A percentile compares a stretch with the other conserved stretches of the same genome.
phyloP scores from a whole-genome alignment of 129 eudicot species.

The carrot (Daucus carota) region DH1_v3.0 NC_030383.2:60815501-60816000 shows the following conservation, averaged over 20 bases:
- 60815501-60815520: slow-evolving; percentile 82
- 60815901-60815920: slow-evolving; percentile 72
- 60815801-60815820: slow-evolving; percentile 66
- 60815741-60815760: slow-evolving; percentile 17
- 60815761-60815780: slow-evolving; percentile 20
- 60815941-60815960: slow-evolving; percentile 44
- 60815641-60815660: slow-evolving; percentile 66
- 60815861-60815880: slow-evolving; percentile 66
- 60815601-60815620: slow-evolving; percentile 90
- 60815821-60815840: slow-evolving; percentile 76
- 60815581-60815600: slow-evolving; percentile 82
- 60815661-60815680: slow-evolving; percentile 74
- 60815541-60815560: slow-evolving; percentile 86
- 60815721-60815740: slow-evolving; percentile 18
- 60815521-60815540: slow-evolving; percentile 93
- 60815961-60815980: slow-evolving; percentile 25
- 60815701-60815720: slow-evolving; percentile 24
- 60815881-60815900: slow-evolving; percentile 68
- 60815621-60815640: slow-evolving; percentile 68
- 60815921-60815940: slow-evolving; percentile 81
- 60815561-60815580: slow-evolving; percentile 75
- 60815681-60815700: slow-evolving; percentile 32
- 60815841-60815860: slow-evolving; percentile 77
- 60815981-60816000: slow-evolving; percentile 17
- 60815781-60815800: slow-evolving; percentile 26